Percentiles rank a stretch among this genome's conserved stretches.
These are phyloP conservation scores for Fusarium mexicanum DNA, from an alignment of 2,329 filamentous ascomycete species.

Conservation along the genomic window DNA sequence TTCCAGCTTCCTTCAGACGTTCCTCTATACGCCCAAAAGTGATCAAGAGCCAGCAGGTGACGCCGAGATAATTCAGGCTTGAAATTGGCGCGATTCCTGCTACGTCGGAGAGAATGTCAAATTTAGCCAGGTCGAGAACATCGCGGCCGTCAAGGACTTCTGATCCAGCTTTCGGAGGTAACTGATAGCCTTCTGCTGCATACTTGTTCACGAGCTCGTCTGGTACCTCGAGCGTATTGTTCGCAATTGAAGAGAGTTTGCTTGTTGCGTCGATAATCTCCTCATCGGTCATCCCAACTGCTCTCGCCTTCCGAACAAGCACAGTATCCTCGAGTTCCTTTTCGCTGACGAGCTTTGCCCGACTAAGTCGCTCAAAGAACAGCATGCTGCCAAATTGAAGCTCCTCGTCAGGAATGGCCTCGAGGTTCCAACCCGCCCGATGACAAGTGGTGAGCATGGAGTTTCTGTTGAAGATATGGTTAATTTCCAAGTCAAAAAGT, in stretches of 20 bases:
- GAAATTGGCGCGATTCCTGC: constrained; percentile 39
- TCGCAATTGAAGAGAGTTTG: neutral
- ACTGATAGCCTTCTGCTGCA: neutral
- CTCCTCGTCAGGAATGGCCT: constrained; percentile 50
- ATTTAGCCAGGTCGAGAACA: constrained; percentile 44
- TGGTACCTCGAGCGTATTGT: neutral
- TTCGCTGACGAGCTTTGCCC: neutral
- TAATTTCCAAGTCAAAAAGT: constrained; percentile 8
- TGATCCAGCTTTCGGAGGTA: neutral
- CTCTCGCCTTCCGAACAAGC: neutral
- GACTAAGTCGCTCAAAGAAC: neutral
- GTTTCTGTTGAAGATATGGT: constrained; percentile 48
- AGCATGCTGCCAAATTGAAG: constrained; percentile 41
- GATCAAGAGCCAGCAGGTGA: constrained; percentile 37
- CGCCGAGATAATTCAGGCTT: constrained; percentile 48
- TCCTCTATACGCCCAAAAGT: constrained; percentile 44
- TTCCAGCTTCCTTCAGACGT: constrained; percentile 36
- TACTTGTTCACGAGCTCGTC: neutral
- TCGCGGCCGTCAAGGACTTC: neutral
- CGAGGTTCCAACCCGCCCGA: constrained; percentile 48
- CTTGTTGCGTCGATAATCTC: neutral
- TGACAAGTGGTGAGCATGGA: constrained; percentile 46
- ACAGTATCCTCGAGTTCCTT: neutral
- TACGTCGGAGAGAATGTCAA: constrained; percentile 16
- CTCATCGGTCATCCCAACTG: neutral